phyloP scores from a whole-genome alignment of 495 filamentous ascomycete species.

The Chaetomium cochliodes region DNA sequence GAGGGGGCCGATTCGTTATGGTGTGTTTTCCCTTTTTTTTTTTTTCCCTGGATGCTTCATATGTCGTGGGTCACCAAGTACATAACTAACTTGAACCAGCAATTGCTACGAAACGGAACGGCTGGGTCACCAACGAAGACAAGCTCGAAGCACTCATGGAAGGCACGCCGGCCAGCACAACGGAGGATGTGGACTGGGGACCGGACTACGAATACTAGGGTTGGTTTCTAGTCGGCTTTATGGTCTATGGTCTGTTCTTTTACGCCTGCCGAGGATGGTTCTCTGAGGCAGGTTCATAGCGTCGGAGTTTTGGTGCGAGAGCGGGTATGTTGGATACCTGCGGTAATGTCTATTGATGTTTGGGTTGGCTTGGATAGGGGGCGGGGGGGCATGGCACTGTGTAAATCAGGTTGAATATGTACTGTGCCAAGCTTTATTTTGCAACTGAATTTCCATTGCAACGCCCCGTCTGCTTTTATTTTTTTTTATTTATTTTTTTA shows the following conservation, averaged over 20 bases:
- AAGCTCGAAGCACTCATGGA: constrained; percentile 52
- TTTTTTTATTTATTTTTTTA: too few species aligned
- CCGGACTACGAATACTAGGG: constrained; percentile 24
- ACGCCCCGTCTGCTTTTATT: too few species aligned
- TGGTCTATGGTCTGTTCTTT: background rate
- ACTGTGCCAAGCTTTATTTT: background rate
- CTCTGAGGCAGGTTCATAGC: constrained; percentile 15
- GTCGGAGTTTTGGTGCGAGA: constrained; percentile 19
- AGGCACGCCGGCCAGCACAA: constrained; percentile 33
- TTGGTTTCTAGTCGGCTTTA: background rate
- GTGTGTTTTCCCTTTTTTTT: constrained; percentile 19
- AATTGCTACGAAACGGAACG: constrained; percentile 45
- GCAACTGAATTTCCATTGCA: too few species aligned
- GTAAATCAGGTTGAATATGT: too few species aligned
- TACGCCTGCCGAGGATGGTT: background rate
- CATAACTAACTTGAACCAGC: constrained; percentile 26
- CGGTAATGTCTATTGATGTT: constrained; percentile 13
- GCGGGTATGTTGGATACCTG: background rate
- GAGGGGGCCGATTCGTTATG: constrained; percentile 45
- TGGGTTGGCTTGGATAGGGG: background rate
- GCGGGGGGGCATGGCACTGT: too few species aligned
- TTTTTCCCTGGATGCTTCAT: background rate
- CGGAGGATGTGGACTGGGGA: constrained; percentile 43
- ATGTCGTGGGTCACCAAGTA: background rate
- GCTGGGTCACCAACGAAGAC: constrained; percentile 54